Percentiles rank a stretch among this genome's conserved stretches.
phyloP scores from a whole-genome alignment of 768 basidiomycete species.

The Tephrocybe sp. region DNA sequence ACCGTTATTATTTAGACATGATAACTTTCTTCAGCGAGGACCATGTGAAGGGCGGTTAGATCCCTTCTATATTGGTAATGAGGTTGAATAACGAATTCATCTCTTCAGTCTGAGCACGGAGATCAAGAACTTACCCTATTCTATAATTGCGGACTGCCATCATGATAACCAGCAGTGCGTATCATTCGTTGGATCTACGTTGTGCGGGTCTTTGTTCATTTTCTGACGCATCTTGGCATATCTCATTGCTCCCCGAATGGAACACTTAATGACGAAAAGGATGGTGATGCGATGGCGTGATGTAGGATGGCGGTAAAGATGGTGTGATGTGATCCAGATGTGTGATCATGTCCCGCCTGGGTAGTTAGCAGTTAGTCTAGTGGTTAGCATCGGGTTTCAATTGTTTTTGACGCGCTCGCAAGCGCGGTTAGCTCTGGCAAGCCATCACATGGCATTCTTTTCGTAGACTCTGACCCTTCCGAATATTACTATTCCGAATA shows the following conservation, averaged over 20 bases:
- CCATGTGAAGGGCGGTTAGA: slow-evolving; percentile 66
- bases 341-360: no score
- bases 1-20: slow-evolving; percentile 93
- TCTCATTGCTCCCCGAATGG: slow-evolving; percentile 87
- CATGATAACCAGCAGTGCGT: slow-evolving; percentile 81
- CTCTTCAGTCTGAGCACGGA: slow-evolving; percentile 67
- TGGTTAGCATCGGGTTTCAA: no score
- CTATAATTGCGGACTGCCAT: slow-evolving; percentile 71
- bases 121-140: slow-evolving; percentile 85
- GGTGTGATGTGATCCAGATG: no score
- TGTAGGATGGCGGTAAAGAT: no score
- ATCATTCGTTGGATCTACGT: background rate
- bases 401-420: no score
- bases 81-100: background rate
- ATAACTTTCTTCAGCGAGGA: slow-evolving; percentile 92
- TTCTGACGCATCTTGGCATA: slow-evolving; percentile 85
- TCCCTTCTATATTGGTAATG: background rate
- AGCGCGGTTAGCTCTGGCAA: no score
- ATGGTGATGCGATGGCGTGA: no score
- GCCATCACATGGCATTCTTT: no score
- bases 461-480: no score
- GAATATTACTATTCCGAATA: no score
- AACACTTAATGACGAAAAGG: no score
- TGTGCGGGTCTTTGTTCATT: background rate
- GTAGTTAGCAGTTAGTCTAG: no score